Evolutionary conservation across 2,329 filamentous ascomycete species (phyloP), one percentile per base, ranked within the genome.

Genomic region (Aspergillus novoparasiticus): DNA sequence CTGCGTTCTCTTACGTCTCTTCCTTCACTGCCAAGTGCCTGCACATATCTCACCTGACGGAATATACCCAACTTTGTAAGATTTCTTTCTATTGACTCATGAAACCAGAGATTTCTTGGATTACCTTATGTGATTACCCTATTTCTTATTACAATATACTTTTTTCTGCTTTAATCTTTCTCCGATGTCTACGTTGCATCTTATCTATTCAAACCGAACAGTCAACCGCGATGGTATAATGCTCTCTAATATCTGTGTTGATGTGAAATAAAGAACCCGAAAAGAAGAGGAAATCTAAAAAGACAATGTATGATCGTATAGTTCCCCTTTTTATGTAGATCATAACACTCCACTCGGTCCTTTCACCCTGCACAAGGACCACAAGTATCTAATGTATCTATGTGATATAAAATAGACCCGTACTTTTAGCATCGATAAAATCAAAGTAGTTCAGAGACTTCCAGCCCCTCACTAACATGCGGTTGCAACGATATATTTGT

Each of bases 121-220:
- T 58, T 55, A 23, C 21, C 46, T 41, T 66, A 59, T 61, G 57
- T 65, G 56, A 58, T 53, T 66, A 61, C 60, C 59, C 41, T 59
- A 60, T 45, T 62, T 60, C 30, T 34, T 58, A 23, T 32, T 57
- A 55, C 46, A 58, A 58, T 59, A 59, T 48, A 48, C 26, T 48
- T 57, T 36, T 51, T 19, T 28, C 43, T 58, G 16, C 26, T 30
- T 57, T 28, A 21, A 39, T 19, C 5, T 46, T 54, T 34, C n/a
- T 60, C 30, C 36, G 39, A 32, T 45, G 41, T 45, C 36, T 16
- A 43, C 43, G 36, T 58, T 46, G 21, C 30, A 23, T 58, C 45
- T 58, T 28, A 46, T 60, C n/a, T 39, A 57, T 56, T 50, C 19
- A 53, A 32, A 8, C 21, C 57, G 43, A 46, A 43, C 55, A 51